Evolutionary conservation across 805 yeast species (phyloP), one percentile per base, ranked within the genome.

Genomic region (Debaryomyces hansenii): DNA sequence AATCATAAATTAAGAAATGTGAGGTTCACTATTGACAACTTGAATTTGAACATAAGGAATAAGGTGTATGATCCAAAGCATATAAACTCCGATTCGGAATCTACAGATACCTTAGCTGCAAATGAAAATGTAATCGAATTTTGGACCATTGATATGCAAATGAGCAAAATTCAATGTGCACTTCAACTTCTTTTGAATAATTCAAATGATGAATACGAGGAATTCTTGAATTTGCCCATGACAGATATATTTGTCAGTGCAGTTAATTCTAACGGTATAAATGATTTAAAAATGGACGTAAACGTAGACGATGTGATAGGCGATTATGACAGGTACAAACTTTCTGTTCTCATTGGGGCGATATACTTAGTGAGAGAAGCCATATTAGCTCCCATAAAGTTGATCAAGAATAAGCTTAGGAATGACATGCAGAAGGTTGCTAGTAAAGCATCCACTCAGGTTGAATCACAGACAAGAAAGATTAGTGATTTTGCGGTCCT

Each of bases 301-400:
- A 39, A 44, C 11, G 18, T 58, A 3, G 58, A 57, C 6, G 51
- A 57, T 10, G 9, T 71, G 1, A 45, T 36, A 7, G 54, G 57
- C 5, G 38, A 41, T 12, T 51, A 62, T 27, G 73, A 70, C 48
- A 55, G 59, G n/a, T 64, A 59, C 43, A 65, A 66, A 41, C 28
- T 65, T 12, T 67, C 68, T 46, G 58, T 62, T 1, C 37, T 66
- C 0, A 44, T 72, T 20, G 75, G 78, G 2, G 52, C 69, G 35
- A 43, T 67, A 2, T 64, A 69, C 37, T 39, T 69, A 20, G 42
- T 72, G 18, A 55, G 54, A 24, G 66, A 67, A 45, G 59, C 63
- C 28, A 43, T 72, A 1, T 14, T 69, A 4, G 49, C 44, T 16
- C 78, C 77, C 1, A 39, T 69, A 5, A 57, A 56, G 32, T 15